Base-by-base conservation (phyloP, 2,329 filamentous ascomycete genomes). In the Tolypocladium tropicale region DNA sequence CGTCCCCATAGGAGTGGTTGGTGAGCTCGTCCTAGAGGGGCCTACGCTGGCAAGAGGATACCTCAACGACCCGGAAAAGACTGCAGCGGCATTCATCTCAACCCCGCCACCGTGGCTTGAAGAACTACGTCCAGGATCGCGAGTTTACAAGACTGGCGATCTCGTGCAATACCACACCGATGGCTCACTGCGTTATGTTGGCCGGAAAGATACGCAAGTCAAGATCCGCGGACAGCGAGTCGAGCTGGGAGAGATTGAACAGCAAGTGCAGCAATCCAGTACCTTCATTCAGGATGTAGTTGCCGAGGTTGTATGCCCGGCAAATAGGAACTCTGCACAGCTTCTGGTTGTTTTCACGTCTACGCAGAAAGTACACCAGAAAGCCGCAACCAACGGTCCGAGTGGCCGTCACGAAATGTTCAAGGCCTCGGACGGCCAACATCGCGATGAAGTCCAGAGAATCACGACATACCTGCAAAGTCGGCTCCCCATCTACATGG, bases 151-250 rank as follows among this genome's bases (percentile, higher is more conserved):
- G 57, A 79, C 78, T 2, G 78, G 78, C 6, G 78, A 81, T 60
- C 65, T 81, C 2, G 78, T 69, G 2, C 61, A 62, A 30, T 77
- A 77, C 41, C 66, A 73, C 37, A 60, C 65, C 0, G 71, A 78
- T 41, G 74, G 75, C 0, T 64, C 65, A 6, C 60, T 81, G 6
- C 62, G 69, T 0, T 79, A 74, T 41, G 57, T 80, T 21, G 78
- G 78, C 16, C 72, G 82, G 16, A 82, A 81, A 58, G 82, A 85
- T 59, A 74, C 74, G 0, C 82, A 85, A 62, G 74, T 84, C 51
- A 85, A 85, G 63, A 67, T 85, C 6, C 74, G 77, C 12, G 85
- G 85, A 12, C 83, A 78, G 56, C 68, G 81, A 34, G 72, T 83
- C 46, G 84, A 81, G 66, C 70, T 80, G 4, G 64, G 60, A 0